Conservation (phyloP, 139 green algal species). For the Zygnema circumcarinatum region DNA sequence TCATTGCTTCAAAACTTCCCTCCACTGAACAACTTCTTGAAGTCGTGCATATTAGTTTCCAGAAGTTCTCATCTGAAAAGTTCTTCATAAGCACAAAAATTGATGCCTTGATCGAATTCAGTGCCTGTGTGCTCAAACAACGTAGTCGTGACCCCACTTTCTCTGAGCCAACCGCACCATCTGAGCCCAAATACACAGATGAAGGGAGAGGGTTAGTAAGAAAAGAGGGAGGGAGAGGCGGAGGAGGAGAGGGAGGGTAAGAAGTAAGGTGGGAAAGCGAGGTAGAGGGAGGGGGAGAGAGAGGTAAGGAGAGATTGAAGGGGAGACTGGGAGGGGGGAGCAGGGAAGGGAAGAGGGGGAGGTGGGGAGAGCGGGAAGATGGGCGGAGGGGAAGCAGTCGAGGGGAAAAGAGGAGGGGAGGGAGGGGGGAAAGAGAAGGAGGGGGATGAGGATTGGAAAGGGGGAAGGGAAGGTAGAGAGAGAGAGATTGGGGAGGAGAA, state of each 20-base stretch:
- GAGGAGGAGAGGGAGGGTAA: neutral
- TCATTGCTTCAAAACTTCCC: too few relatives aligned
- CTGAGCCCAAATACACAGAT: neutral
- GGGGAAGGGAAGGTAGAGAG: neutral
- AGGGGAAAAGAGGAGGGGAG: neutral
- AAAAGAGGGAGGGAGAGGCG: neutral
- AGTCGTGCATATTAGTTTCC: too few relatives aligned
- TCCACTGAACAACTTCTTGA: too few relatives aligned
- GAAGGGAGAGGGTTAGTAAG: neutral
- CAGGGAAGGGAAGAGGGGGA: neutral
- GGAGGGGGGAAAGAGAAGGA: neutral
- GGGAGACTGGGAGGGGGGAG: neutral
- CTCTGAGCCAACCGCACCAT: neutral
- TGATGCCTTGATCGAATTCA: too few relatives aligned
- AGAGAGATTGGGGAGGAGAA: neutral
- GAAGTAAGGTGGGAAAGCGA: neutral
- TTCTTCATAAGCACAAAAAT: too few relatives aligned
- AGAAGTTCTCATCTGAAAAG: too few relatives aligned
- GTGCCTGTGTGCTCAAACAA: too few relatives aligned
- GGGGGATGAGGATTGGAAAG: neutral
- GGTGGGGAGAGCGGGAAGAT: neutral
- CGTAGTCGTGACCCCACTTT: neutral
- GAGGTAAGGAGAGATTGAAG: neutral
- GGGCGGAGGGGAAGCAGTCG: neutral
- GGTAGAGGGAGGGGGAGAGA: neutral